These are phyloP conservation scores for Backusella morwellensis DNA, from an alignment of 192 early-diverging fungal species.

Conservation along the genomic window DNA sequence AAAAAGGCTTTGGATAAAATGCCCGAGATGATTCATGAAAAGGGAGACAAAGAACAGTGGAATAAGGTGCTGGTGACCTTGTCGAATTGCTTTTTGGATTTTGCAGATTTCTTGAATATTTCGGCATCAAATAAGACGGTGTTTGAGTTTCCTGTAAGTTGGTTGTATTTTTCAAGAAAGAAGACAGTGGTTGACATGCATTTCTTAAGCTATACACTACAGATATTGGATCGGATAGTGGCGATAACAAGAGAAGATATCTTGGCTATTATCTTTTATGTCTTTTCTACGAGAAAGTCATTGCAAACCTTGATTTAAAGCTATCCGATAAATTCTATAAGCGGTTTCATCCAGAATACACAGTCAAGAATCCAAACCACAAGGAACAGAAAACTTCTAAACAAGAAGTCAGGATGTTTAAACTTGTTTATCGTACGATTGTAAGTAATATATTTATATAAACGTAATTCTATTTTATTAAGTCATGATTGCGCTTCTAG, in stretches of 20 bases:
- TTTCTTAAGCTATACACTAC: background rate
- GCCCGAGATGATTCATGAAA: background rate
- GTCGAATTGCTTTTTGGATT: slow-evolving; percentile 2
- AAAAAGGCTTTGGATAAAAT: background rate
- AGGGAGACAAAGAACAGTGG: background rate
- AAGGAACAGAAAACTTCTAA: background rate
- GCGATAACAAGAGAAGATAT: slow-evolving; percentile 8
- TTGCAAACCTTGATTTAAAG: slow-evolving; percentile 16
- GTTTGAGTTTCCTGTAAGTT: background rate
- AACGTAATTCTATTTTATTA: background rate
- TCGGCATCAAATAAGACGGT: background rate
- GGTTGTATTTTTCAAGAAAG: background rate
- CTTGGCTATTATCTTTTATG: slow-evolving; percentile 11
- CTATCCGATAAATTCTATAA: slow-evolving; percentile 13
- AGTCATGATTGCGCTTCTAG: background rate
- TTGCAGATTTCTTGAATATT: slow-evolving; percentile 11
- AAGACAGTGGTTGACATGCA: background rate
- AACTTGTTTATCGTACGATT: background rate
- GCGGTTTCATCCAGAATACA: slow-evolving; percentile 19
- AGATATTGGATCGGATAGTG: background rate
- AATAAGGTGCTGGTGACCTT: background rate
- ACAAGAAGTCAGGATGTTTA: background rate
- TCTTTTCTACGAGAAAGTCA: slow-evolving; percentile 3
- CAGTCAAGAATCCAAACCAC: background rate
- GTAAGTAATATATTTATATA: background rate